These are phyloP conservation scores for Penicillium psychrofluorescens DNA, from an alignment of 495 filamentous ascomycete species.

Conservation along the genomic window DNA sequence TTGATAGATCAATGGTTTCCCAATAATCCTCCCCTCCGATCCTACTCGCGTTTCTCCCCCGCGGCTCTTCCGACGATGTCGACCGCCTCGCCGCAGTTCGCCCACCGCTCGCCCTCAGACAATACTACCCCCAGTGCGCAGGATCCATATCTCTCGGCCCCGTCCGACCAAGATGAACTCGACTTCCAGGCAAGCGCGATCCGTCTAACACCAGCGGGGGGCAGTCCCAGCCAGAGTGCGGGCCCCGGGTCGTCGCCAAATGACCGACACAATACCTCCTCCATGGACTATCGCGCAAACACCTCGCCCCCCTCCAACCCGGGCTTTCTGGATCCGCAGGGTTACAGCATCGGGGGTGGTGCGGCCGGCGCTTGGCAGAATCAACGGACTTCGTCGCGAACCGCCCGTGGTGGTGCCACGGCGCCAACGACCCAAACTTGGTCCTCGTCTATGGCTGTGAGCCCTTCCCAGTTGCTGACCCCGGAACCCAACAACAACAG, in stretches of 20 bases:
- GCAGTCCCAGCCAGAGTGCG: constrained; percentile 11
- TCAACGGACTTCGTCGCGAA: constrained; percentile 1
- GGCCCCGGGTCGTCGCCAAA: constrained; percentile 5
- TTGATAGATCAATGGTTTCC: not conserved
- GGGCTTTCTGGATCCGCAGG: constrained; percentile 7
- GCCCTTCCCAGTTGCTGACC: constrained; percentile 7
- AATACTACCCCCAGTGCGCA: not conserved
- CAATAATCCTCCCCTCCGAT: too few species aligned
- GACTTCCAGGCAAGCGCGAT: constrained; percentile 29
- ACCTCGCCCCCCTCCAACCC: constrained; percentile 8
- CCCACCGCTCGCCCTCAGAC: too few species aligned
- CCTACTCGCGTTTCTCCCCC: too few species aligned
- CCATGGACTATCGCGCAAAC: not conserved
- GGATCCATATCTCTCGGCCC: constrained; percentile 34
- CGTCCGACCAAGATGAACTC: constrained; percentile 33
- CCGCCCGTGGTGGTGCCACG: not conserved
- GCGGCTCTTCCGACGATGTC: constrained; percentile 8
- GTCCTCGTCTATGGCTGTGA: constrained; percentile 2
- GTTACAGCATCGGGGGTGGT: constrained; percentile 1
- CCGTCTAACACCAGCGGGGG: constrained; percentile 22
- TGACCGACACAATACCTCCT: not conserved
- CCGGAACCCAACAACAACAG: constrained; percentile 8
- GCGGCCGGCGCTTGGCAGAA: constrained; percentile 2
- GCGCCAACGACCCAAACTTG: constrained; percentile 1
- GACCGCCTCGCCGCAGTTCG: not conserved